Conservation (phyloP, 78 protist species). For the Dictyostelium citrinum region DNA sequence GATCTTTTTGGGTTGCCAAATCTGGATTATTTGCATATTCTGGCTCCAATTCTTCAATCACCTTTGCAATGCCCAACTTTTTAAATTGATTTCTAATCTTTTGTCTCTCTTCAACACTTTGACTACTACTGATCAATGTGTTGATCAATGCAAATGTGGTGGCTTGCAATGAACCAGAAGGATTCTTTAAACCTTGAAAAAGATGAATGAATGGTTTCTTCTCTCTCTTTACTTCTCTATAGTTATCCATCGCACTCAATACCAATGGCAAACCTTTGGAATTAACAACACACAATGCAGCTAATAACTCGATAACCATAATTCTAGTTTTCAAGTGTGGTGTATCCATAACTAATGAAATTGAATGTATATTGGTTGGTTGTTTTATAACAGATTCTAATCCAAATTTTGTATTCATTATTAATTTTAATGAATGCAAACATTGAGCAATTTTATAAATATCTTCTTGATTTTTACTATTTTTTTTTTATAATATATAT, state of each 20-base stretch:
- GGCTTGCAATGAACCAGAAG: constrained; percentile 4
- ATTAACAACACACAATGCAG: constrained; percentile 57
- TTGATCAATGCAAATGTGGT: constrained; percentile 60
- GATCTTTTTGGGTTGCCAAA: constrained; percentile 36
- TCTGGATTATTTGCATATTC: constrained; percentile 38
- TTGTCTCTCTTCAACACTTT: constrained; percentile 19
- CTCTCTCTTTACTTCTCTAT: constrained; percentile 65
- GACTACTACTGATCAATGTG: constrained; percentile 30
- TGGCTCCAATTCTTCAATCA: constrained; percentile 20
- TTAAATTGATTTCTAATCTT: constrained; percentile 49
- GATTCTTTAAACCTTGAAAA: constrained; percentile 21
- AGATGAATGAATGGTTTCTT: constrained; percentile 57
- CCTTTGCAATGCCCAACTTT: constrained; percentile 26
- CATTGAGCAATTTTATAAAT: constrained; percentile 56
- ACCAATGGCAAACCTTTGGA: constrained; percentile 47
- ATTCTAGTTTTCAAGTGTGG: constrained; percentile 42
- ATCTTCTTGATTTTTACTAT: constrained; percentile 56
- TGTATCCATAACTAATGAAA: constrained; percentile 43
- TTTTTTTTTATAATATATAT: not conserved
- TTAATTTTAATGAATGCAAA: constrained; percentile 62
- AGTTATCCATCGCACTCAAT: constrained; percentile 37
- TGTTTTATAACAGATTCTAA: constrained; percentile 60
- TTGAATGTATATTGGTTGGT: constrained; percentile 22
- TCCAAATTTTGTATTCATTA: constrained; percentile 70
- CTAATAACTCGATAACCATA: constrained; percentile 39